Evolutionary conservation across 441 rosid genomes (phyloP).

Genomic region (Melastoma candidum): DNA sequence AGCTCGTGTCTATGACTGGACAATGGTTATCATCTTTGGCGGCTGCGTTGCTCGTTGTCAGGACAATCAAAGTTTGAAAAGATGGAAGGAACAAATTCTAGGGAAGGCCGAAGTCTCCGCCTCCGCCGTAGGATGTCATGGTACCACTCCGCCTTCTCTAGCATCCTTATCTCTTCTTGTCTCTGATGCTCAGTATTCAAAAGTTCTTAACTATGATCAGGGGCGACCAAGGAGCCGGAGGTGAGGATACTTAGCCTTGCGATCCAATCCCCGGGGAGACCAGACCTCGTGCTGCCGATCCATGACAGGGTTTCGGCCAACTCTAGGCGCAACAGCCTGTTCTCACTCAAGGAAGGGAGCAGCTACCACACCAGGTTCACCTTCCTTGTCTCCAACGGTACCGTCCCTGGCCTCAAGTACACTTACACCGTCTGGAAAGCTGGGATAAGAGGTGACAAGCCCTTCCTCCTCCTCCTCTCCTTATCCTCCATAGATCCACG

Average conservation of each 20-base stretch:
- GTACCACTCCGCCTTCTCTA: neutral
- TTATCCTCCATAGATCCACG: no score
- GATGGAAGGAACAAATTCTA: slow-evolving; percentile 34
- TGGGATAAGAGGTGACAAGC: slow-evolving; percentile 30
- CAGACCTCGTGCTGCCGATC: slow-evolving; percentile 29
- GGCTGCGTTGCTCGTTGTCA: slow-evolving; percentile 1
- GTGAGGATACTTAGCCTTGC: slow-evolving; percentile 22
- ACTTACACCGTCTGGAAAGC: slow-evolving; percentile 49
- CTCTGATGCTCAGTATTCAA: no score
- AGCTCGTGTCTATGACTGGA: neutral
- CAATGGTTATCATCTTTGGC: neutral
- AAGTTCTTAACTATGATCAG: no score
- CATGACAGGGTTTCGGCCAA: slow-evolving; percentile 18
- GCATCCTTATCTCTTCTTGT: no score
- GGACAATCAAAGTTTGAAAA: slow-evolving; percentile 28
- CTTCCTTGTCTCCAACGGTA: slow-evolving; percentile 34
- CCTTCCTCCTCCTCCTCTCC: neutral
- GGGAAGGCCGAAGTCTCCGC: slow-evolving; percentile 22
- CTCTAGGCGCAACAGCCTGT: slow-evolving; percentile 26
- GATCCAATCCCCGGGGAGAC: slow-evolving; percentile 31
- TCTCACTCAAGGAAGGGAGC: slow-evolving; percentile 36
- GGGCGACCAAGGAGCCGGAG: slow-evolving; percentile 21
- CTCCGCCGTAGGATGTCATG: slow-evolving; percentile 6
- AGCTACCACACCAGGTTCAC: slow-evolving; percentile 33
- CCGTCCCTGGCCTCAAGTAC: slow-evolving; percentile 39